Evolutionary conservation across 1,284 basidiomycete genomes (phyloP).

Genomic region (Dichomitus squalens): DNA sequence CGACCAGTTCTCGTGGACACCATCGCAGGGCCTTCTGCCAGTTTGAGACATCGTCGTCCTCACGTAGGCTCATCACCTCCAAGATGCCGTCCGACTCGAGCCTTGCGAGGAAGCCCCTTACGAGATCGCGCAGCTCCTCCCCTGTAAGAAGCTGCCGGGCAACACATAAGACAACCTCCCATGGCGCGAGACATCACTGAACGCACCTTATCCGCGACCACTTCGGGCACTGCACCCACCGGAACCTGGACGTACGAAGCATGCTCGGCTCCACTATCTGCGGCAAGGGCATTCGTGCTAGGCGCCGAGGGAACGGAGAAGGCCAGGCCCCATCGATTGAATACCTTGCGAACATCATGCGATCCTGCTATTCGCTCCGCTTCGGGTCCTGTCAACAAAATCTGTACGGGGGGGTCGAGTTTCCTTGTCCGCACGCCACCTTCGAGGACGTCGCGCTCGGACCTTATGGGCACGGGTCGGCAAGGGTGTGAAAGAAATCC

Average conservation of each 20-base stretch:
- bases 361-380: conserved; percentile 47
- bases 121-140: conserved; percentile 65
- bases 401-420: conserved; percentile 52
- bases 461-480: background rate
- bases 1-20: conserved; percentile 79
- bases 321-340: conserved; percentile 75
- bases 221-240: conserved; percentile 60
- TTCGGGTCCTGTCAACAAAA: conserved; percentile 71
- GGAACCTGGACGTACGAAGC: conserved; percentile 58
- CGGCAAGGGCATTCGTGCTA: background rate
- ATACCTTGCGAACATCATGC: conserved; percentile 45
- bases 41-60: background rate
- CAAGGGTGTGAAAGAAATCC: conserved; percentile 46
- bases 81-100: conserved; percentile 37
- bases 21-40: conserved; percentile 78
- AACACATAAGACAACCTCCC: background rate
- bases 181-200: background rate
- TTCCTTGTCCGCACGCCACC: conserved; percentile 40
- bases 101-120: conserved; percentile 64
- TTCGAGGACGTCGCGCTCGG: conserved; percentile 27
- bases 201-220: conserved; percentile 70
- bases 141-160: conserved; percentile 56
- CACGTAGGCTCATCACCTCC: background rate
- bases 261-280: conserved; percentile 26
- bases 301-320: conserved; percentile 38